phyloP scores from a whole-genome alignment of 2,329 filamentous ascomycete species.

The Xylariaceae sp. region DNA sequence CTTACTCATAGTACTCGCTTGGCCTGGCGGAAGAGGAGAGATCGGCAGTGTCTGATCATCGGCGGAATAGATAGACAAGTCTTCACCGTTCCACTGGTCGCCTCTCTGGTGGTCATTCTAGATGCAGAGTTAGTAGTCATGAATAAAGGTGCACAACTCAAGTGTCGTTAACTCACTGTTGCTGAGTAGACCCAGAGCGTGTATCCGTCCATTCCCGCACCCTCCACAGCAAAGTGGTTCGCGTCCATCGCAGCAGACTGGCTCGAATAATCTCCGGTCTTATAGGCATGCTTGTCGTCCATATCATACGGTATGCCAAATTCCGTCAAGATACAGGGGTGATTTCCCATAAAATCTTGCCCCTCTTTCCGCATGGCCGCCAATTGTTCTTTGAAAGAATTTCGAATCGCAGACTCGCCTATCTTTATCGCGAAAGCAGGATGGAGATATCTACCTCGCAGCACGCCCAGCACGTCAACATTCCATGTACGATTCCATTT shows the following conservation, averaged over 20 bases:
- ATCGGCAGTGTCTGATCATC: constrained; percentile 68
- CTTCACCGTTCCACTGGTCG: constrained; percentile 96
- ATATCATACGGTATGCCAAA: constrained; percentile 99
- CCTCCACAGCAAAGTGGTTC: constrained; percentile 90
- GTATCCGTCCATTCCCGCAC: constrained; percentile 76
- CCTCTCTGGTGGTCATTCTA: constrained; percentile 85
- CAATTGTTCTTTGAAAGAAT: constrained; percentile 87
- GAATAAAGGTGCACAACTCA: constrained; percentile 15
- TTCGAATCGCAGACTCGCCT: constrained; percentile 89
- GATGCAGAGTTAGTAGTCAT: constrained; percentile 1
- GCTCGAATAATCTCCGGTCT: constrained; percentile 90
- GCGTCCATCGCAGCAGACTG: constrained; percentile 92
- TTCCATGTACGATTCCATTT: constrained; percentile 99
- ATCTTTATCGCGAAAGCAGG: constrained; percentile 91
- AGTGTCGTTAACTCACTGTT: constrained; percentile 46
- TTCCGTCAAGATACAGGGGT: constrained; percentile 86
- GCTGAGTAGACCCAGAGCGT: constrained; percentile 84
- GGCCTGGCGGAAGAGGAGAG: constrained; percentile 46
- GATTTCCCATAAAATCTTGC: constrained; percentile 79
- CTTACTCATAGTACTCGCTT: constrained; percentile 44
- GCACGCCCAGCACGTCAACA: constrained; percentile 86
- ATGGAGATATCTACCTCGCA: constrained; percentile 82
- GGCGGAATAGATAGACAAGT: constrained; percentile 81
- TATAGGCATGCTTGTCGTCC: constrained; percentile 94
- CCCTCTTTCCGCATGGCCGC: constrained; percentile 81